phyloP scores from a whole-genome alignment of 208 protist genomes.

The Entamoeba invadens region DNA sequence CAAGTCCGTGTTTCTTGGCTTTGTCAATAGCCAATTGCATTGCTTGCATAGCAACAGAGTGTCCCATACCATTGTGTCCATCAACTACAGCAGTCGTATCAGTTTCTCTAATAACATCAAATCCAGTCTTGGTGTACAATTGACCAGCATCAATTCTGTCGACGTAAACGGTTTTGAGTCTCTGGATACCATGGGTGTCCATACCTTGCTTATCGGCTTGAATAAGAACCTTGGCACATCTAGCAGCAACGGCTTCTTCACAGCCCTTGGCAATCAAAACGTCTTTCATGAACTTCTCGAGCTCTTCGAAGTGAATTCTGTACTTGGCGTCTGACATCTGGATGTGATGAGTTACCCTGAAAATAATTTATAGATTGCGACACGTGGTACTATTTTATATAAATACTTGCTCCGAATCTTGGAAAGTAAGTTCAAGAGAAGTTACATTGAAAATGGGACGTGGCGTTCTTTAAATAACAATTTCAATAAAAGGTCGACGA shows the following conservation, averaged over 20 bases:
- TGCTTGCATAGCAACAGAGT: slow-evolving; percentile 18
- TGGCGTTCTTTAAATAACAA: no score
- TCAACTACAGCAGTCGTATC: slow-evolving; percentile 37
- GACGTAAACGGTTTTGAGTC: slow-evolving; percentile 34
- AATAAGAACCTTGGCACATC: slow-evolving; percentile 30
- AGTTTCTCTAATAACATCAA: slow-evolving; percentile 34
- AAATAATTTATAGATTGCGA: no score
- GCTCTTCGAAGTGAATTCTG: slow-evolving; percentile 6
- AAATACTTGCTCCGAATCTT: no score
- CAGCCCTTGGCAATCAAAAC: slow-evolving; percentile 6
- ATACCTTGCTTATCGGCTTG: slow-evolving; percentile 32
- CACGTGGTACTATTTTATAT: no score
- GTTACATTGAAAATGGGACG: no score
- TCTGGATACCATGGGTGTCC: slow-evolving; percentile 36
- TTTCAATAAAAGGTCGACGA: no score
- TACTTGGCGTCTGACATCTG: neutral
- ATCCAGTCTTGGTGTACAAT: slow-evolving; percentile 15
- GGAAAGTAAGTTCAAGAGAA: no score
- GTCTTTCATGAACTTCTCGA: slow-evolving; percentile 14
- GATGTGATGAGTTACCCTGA: no score
- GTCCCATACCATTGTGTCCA: slow-evolving; percentile 39
- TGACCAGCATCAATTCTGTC: slow-evolving; percentile 21
- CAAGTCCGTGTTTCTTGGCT: slow-evolving; percentile 25
- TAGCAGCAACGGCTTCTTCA: neutral
- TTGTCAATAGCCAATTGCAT: slow-evolving; percentile 45